phyloP scores from a whole-genome alignment of 2,329 filamentous ascomycete genomes.

The Pseudogymnoascus verrucosus region DNA sequence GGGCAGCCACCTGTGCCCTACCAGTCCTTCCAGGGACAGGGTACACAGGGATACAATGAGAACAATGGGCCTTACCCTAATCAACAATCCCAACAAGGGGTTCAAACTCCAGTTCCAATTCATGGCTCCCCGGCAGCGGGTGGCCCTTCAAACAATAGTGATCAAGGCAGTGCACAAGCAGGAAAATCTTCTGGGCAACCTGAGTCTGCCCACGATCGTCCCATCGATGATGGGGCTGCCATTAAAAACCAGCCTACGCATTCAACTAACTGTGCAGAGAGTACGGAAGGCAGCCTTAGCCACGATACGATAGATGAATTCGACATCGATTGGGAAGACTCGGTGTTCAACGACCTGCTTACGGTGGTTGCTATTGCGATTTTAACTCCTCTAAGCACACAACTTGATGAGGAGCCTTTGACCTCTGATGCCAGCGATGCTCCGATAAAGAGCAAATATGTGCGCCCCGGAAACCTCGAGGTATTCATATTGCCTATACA shows the following conservation, averaged over 20 bases:
- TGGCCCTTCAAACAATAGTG: neutral
- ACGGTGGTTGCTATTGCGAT: neutral
- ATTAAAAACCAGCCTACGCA: neutral
- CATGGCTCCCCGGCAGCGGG: neutral
- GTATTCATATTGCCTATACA: constrained; percentile 37
- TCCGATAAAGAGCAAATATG: constrained; percentile 27
- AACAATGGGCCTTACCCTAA: neutral
- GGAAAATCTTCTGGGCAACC: neutral
- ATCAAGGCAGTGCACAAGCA: neutral
- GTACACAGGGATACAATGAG: neutral
- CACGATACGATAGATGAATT: neutral
- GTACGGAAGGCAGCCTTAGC: neutral
- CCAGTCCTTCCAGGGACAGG: neutral
- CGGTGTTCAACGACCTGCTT: neutral
- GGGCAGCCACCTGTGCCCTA: constrained; percentile 9
- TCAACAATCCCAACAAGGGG: neutral
- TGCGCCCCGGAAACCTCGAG: constrained; percentile 35
- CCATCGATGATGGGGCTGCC: neutral
- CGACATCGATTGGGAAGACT: constrained; percentile 7
- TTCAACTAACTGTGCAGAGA: too few relatives aligned
- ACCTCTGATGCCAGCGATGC: neutral
- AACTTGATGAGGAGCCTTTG: neutral
- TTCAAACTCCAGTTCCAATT: neutral
- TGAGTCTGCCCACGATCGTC: neutral
- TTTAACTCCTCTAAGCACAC: neutral